Evolutionary conservation across 2,329 filamentous ascomycete genomes (phyloP).

Genomic region (Calycina herbarum): DNA sequence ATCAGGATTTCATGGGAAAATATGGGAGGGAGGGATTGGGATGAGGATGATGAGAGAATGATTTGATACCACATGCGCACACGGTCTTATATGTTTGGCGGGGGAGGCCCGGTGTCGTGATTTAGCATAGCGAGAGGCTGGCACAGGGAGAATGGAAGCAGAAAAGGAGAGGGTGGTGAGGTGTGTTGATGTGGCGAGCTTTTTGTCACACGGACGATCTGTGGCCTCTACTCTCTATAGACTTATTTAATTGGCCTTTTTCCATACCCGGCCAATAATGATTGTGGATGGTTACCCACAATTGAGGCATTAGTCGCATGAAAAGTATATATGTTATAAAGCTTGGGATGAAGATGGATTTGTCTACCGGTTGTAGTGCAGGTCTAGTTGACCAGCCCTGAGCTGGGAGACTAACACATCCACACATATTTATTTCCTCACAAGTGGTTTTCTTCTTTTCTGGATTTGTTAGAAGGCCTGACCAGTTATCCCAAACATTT

Average conservation of each 20-base stretch:
- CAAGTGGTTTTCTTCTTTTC: too few species aligned
- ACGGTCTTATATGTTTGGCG: constrained; percentile 17
- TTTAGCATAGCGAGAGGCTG: constrained; percentile 20
- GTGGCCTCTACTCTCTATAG: constrained; percentile 1
- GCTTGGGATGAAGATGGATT: background rate
- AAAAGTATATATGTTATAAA: background rate
- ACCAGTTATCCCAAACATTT: too few species aligned
- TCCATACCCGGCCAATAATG: background rate
- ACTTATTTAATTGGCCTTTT: constrained; percentile 3
- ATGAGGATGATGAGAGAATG: constrained; percentile 18
- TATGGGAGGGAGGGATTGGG: constrained; percentile 11
- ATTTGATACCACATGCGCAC: constrained; percentile 35
- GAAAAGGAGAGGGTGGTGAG: background rate
- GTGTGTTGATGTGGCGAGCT: background rate
- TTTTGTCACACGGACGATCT: constrained; percentile 1
- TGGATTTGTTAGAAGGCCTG: too few species aligned
- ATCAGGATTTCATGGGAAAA: background rate
- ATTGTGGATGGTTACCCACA: background rate
- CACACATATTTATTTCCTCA: too few species aligned
- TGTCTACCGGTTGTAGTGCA: too few species aligned
- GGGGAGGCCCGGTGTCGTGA: constrained; percentile 16
- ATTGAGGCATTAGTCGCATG: background rate
- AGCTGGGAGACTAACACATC: background rate
- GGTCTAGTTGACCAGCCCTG: too few species aligned
- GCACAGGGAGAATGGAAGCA: constrained; percentile 2